Base-by-base conservation (phyloP, 2,329 filamentous ascomycete genomes). In the Botrytis fragariae region DNA sequence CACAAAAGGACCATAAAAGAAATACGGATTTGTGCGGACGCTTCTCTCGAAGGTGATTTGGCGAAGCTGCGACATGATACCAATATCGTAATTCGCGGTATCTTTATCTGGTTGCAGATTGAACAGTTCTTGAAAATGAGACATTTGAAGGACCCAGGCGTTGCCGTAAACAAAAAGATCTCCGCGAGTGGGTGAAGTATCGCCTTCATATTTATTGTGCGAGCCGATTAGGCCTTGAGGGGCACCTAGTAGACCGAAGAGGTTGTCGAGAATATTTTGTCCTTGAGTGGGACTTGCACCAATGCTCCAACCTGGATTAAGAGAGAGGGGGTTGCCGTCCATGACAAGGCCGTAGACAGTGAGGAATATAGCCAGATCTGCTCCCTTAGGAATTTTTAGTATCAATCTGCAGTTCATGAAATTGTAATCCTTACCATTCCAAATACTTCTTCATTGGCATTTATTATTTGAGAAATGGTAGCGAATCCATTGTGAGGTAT, bases 161-260 rank as follows among this genome's bases (percentile, higher is more conserved):
- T 72, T 42, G 8, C 37, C 61, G 7, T 39, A 48, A 8, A 60
- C n/a, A 72, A 77, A 80, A 0, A 88, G 79, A 61, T 88, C 87
- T 62, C 84, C 83, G 3, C 86, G 84, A 0, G 86, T 87, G 67
- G 83, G 82, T 63, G 85, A 87, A 0, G 84, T 84, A 78, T 88
- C 87, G 2, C 83, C 81, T 80, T 88, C 86, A 76, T 87, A 84
- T 72, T 84, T 83, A 77, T 87, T 87, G 78, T 88, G 87, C 4
- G 84, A 83, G 37, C 85, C 84, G 25, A 80, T 79, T 4, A 88
- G 81, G 3, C 85, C 85, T 25, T 82, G 82, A 0, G 85, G 85
- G 4, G 81, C 81, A 3, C 84, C 70, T 69, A 83, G 10, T 29
- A 74, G 14, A 29, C 59, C 67, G 0, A 69, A 32, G 9, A 62